Evolutionary conservation across 1,139 yeast genomes (phyloP).

Genomic region (Arxiozyma telluris): DNA sequence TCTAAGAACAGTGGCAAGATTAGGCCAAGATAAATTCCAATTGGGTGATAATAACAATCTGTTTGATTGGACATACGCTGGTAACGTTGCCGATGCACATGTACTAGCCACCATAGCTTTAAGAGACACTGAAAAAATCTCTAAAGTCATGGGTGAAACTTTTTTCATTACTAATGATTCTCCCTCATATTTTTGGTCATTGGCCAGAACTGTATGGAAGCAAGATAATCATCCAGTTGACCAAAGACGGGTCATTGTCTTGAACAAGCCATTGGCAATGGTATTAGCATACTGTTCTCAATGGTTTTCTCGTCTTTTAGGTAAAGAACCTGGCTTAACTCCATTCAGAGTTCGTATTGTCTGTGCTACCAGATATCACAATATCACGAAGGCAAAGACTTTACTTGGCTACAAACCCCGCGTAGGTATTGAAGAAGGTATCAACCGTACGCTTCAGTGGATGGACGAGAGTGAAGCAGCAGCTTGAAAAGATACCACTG

Average conservation of each 20-base stretch:
- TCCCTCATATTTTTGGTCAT: slow-evolving; percentile 94
- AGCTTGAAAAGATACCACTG: neutral
- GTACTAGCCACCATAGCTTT: slow-evolving; percentile 80
- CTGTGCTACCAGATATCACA: slow-evolving; percentile 93
- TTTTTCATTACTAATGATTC: slow-evolving; percentile 90
- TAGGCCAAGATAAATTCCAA: slow-evolving; percentile 87
- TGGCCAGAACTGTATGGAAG: slow-evolving; percentile 95
- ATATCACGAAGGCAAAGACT: slow-evolving; percentile 76
- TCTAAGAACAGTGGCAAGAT: slow-evolving; percentile 67
- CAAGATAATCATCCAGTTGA: slow-evolving; percentile 77
- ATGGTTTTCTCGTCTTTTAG: slow-evolving; percentile 54
- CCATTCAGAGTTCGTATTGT: slow-evolving; percentile 90
- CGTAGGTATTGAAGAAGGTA: slow-evolving; percentile 76
- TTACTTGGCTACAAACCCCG: slow-evolving; percentile 73
- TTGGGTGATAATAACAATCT: slow-evolving; percentile 88
- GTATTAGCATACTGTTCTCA: slow-evolving; percentile 73
- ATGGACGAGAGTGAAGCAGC: slow-evolving; percentile 54
- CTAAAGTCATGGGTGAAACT: slow-evolving; percentile 66
- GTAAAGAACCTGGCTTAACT: slow-evolving; percentile 90
- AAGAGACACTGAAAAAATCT: slow-evolving; percentile 37
- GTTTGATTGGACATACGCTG: slow-evolving; percentile 97
- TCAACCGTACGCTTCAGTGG: slow-evolving; percentile 73
- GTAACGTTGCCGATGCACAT: slow-evolving; percentile 97
- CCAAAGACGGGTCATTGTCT: slow-evolving; percentile 49
- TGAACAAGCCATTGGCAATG: slow-evolving; percentile 66